A percentile compares a stretch with the other conserved stretches of the same genome.
phyloP scores from a whole-genome alignment of 2,329 filamentous ascomycete genomes.

The Ophiocordyceps camponoti-rufipedis region DNA sequence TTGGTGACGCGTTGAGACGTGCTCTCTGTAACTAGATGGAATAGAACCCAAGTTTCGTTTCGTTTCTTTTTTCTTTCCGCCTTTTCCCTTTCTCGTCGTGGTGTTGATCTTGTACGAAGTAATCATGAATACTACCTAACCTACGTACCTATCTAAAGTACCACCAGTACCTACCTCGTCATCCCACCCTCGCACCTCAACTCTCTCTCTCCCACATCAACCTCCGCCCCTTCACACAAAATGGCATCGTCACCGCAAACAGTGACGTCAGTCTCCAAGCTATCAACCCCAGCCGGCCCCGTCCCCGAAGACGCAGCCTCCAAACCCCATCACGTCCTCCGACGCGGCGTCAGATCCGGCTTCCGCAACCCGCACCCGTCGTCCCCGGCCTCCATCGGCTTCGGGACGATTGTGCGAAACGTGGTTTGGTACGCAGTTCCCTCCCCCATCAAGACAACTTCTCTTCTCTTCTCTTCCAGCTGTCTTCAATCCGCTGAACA shows the following conservation, averaged over 20 bases:
- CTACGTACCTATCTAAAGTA: no score
- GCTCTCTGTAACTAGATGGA: no score
- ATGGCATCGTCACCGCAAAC: conserved; percentile 1
- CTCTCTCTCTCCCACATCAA: background rate
- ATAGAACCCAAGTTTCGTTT: no score
- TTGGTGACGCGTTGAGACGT: no score
- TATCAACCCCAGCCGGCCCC: conserved; percentile 12
- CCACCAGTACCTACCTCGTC: background rate
- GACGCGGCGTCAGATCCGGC: conserved; percentile 18
- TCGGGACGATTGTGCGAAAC: conserved; percentile 10
- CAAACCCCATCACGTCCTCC: conserved; percentile 29
- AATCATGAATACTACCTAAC: no score
- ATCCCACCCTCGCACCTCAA: background rate
- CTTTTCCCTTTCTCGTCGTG: no score
- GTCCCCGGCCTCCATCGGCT: conserved; percentile 9
- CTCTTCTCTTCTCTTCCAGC: no score
- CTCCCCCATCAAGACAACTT: no score
- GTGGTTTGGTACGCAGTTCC: conserved; percentile 16
- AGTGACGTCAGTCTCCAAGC: conserved; percentile 14
- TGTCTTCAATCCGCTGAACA: no score
- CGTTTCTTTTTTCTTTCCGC: no score
- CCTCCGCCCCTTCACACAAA: background rate
- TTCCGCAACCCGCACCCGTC: conserved; percentile 37
- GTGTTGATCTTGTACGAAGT: no score
- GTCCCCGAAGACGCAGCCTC: conserved; percentile 22